Conservation (phyloP, 805 yeast species). For the Ascoidea asiatica region DNA sequence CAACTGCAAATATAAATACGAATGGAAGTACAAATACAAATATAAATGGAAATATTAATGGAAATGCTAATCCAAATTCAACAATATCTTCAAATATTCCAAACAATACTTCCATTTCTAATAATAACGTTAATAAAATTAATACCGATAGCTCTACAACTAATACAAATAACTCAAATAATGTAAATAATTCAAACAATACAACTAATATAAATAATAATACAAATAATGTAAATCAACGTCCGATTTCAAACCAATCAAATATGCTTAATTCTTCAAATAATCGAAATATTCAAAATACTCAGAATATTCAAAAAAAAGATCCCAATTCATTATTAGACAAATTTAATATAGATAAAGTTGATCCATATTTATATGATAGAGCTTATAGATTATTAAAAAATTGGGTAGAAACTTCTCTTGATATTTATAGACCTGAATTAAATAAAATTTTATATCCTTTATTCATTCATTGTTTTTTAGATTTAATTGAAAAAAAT, state of each 20-base stretch:
- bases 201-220: not conserved
- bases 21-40: not conserved
- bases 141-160: not conserved
- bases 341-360: not conserved
- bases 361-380: conserved; percentile 56
- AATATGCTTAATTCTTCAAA: too few relatives aligned
- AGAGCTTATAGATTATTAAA: conserved; percentile 70
- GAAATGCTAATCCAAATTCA: not conserved
- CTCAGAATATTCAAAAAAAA: too few relatives aligned
- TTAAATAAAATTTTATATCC: conserved; percentile 78
- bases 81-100: not conserved
- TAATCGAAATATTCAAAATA: too few relatives aligned
- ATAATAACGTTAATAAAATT: too few relatives aligned
- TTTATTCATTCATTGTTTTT: conserved; percentile 77
- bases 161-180: not conserved
- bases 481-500: conserved; percentile 62
- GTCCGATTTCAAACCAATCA: too few relatives aligned
- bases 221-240: not conserved
- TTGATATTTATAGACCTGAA: conserved; percentile 87
- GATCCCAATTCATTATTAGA: not conserved
- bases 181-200: not conserved
- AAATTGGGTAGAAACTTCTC: conserved; percentile 82
- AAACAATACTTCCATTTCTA: too few relatives aligned
- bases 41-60: too few relatives aligned
- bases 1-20: too few relatives aligned